Conservation (phyloP, 23 red algal species). For the Agarophyton chilense region DNA sequence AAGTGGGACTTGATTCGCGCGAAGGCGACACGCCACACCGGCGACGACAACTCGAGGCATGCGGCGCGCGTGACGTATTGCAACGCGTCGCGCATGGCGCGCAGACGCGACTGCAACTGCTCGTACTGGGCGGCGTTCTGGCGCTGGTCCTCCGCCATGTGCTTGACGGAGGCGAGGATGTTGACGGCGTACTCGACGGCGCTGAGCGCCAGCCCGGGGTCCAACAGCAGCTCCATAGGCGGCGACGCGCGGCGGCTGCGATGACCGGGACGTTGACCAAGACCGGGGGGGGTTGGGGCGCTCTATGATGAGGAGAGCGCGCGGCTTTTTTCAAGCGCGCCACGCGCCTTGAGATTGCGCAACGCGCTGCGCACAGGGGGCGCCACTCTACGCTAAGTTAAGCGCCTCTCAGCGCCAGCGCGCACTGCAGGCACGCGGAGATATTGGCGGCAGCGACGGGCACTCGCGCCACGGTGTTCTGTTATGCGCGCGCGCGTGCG, state of each 20-base stretch:
- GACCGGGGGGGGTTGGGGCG: not conserved
- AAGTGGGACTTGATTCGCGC: conserved; percentile 2
- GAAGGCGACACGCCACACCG: conserved; percentile 27
- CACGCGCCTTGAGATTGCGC: too few relatives aligned
- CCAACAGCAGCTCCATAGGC: not conserved
- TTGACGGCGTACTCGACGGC: conserved; percentile 33
- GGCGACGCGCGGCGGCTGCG: not conserved
- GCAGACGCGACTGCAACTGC: conserved; percentile 1
- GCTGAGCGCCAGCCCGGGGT: not conserved
- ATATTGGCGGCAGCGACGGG: too few relatives aligned
- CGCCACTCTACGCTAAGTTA: too few relatives aligned
- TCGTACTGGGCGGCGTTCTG: conserved; percentile 24
- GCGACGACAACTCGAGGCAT: not conserved
- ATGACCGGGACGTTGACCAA: too few relatives aligned
- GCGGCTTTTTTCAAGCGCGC: too few relatives aligned
- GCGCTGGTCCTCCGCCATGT: conserved; percentile 7
- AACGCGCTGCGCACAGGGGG: too few relatives aligned
- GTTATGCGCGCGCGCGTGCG: too few relatives aligned
- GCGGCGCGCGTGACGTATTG: not conserved
- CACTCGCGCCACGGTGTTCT: too few relatives aligned
- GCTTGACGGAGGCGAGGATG: not conserved
- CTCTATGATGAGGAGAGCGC: not conserved
- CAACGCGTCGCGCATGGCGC: conserved; percentile 5
- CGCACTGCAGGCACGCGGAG: too few relatives aligned
- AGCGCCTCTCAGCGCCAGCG: too few relatives aligned